Evolutionary conservation across 768 basidiomycete genomes (phyloP), one percentile per base, ranked within the genome.

Genomic region (Suillus weaverae): DNA sequence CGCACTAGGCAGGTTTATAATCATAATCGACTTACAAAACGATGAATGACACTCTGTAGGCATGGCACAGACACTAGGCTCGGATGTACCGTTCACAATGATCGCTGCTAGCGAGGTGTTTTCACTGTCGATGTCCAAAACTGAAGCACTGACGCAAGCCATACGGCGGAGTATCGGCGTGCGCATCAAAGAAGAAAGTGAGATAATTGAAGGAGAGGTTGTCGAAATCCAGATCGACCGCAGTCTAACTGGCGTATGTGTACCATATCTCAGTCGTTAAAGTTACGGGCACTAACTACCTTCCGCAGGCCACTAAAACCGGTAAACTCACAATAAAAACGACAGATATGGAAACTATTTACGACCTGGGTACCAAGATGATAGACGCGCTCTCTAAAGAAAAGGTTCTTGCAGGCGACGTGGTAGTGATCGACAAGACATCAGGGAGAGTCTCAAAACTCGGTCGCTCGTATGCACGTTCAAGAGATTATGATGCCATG

Each of bases 341-440:
- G 16, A 97, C 95, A 3, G 97, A 99, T 76, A 99, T 99, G 97
- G 97, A 99, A 81, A 99, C 97, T 5, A 91, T 99, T 38, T 99
- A 99, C 74, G 97, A 99, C 78, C 85, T 99, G 36, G 97, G 97
- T 13, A 94, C 90, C 59, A 99, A 99, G 84, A 99, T 99, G 97
- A 99, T 99, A 57, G 97, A 99, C 69, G 90, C 95, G 4, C 80
- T 99, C 35, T 91, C 94, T 44, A 97, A 98, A 79, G 97, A 99
- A 80, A 99, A 98, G 72, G 95, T 99, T 7, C 84, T 95, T 7
- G 90, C 90, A 0, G 97, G 97, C 32, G 97, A 99, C 71, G 91
- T 99, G 22, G 89, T 99, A 70, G 86, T 93, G 61, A 98, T 99
- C 71, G 97, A 99, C 83, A 99, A 99, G 76, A 94, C 94, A 0